Percentiles rank a stretch among this genome's conserved stretches.
Conservation (phyloP, 164 flowering plant species). For the Nymphaea colorata region DNA sequence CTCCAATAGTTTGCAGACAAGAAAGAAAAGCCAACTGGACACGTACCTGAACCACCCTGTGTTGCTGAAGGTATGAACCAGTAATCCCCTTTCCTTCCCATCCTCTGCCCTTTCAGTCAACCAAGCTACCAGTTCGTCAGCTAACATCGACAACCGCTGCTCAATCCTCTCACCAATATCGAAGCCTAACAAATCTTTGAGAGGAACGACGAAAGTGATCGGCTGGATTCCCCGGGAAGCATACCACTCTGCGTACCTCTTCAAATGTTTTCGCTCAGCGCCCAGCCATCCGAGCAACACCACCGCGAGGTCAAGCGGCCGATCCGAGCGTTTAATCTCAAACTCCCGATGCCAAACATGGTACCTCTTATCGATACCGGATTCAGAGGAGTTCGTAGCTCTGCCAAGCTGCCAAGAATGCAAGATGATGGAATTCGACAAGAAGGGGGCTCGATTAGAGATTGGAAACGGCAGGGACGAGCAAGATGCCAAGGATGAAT, state of each 20-base stretch:
- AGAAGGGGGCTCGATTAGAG: background rate
- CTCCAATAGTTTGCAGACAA: background rate
- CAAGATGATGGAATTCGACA: background rate
- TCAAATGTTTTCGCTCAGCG: conserved; percentile 62
- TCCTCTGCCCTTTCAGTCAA: conserved; percentile 30
- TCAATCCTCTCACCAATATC: conserved; percentile 48
- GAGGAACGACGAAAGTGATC: conserved; percentile 54
- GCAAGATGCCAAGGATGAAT: background rate
- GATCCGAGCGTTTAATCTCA: conserved; percentile 2
- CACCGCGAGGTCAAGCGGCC: conserved; percentile 30
- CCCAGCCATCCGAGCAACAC: conserved; percentile 95
- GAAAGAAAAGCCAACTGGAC: background rate
- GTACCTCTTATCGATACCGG: background rate
- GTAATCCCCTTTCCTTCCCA: conserved; percentile 49
- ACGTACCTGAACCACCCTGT: conserved; percentile 93
- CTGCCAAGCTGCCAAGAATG: background rate
- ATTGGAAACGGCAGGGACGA: background rate
- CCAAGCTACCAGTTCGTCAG: conserved; percentile 51
- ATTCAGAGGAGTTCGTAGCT: background rate
- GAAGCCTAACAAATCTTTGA: conserved; percentile 38
- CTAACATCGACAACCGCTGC: conserved; percentile 27
- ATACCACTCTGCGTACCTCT: conserved; percentile 72
- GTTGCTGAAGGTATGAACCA: conserved; percentile 92
- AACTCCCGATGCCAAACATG: conserved; percentile 8
- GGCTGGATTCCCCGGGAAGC: conserved; percentile 52